Base-by-base conservation (phyloP, 2,329 filamentous ascomycete species). In the Penicillium psychrosexuale region DNA sequence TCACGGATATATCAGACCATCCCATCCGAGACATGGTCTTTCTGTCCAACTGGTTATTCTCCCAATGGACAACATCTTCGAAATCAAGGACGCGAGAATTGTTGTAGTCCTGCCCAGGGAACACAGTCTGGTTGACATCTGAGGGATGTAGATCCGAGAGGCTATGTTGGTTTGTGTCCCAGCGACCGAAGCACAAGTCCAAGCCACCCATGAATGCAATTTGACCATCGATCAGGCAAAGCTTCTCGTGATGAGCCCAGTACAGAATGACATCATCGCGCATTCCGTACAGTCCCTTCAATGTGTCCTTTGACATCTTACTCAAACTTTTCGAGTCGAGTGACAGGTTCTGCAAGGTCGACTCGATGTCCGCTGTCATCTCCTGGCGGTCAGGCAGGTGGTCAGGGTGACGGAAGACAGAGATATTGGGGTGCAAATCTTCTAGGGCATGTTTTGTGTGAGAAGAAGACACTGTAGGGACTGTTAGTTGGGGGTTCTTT, bases 201-300 rank as follows among this genome's bases (percentile, higher is more conserved):
- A 96, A 77, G 19, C 91, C 92, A 47, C 91, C 91, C 91, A 96
- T 96, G 69, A 97, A 96, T 2, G 87, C 91, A 53, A 87, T 78
- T 9, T 80, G 79, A n/a, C 87, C 84, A 69, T 97, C 91, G 15
- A 97, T 77, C 2, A 96, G 70, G 62, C 90, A 90, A 0, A 96
- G 82, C 74, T 97, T 97, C 75, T 97, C 91, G 64, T 96, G 91
- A 65, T 96, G 91, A 3, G 91, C 90, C 91, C 91, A 96, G 74
- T 90, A 96, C 1, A 96, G 76, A 11, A 96, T 88, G 1, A 91
- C 84, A 62, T 89, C 91, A 31, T 91, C 89, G 33, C 84, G 84
- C 47, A 89, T 87, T 51, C 92, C 92, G 67, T 96, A 96, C 1
- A 96, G 74, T 0, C 86, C 84, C 69, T 91, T 89, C 46, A 96